Evolutionary conservation across 2,329 filamentous ascomycete genomes (phyloP), one percentile per base, ranked within the genome.

Genomic region (Fonsecaea monophora): DNA sequence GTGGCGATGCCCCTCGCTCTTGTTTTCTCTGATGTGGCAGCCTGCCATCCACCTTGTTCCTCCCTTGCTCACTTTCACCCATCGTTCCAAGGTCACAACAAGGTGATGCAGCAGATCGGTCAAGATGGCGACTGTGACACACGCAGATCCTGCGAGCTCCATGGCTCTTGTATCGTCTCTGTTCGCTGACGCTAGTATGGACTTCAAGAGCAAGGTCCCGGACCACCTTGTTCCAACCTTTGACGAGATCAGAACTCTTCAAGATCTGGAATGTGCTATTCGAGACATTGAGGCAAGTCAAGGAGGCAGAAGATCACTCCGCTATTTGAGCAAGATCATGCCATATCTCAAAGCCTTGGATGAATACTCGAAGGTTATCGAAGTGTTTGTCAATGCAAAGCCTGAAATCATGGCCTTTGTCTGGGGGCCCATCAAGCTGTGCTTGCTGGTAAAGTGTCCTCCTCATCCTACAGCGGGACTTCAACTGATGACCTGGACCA

Each of bases 281-380:
- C 21, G 34, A 56, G 53, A 37, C 53, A 21, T 56, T 35, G 53
- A 56, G 34, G 53, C 53, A 12, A 56, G 53, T 5, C 15, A 56
- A 10, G 53, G n/a, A 9, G 53, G 12, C 21, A 56, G 53, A 18
- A 56, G 37, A 25, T 56, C 53, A 18, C 32, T 56, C 9, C 53
- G 53, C 4, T 56, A 56, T 56, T 56, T 56, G 32, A 56, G 34
- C 53, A 56, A 35, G 53, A 56, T 56, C 53, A 56, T 37, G 53
- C 53, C 53, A 34, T 56, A 30, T 18, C 53, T 56, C 34, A 12
- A 56, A 1, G 53, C 53, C 32, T 30, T 56, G 21, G 34, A 34
- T 37, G 53, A 21, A 18, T 56, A 30, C 53, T 56, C 34, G 9
- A 56, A 56, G 53, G 34, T 18, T 10, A 56, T 56, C 30, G 30